Conservation (phyloP, 495 filamentous ascomycete species). For the Chaetomidium leptoderma region DNA sequence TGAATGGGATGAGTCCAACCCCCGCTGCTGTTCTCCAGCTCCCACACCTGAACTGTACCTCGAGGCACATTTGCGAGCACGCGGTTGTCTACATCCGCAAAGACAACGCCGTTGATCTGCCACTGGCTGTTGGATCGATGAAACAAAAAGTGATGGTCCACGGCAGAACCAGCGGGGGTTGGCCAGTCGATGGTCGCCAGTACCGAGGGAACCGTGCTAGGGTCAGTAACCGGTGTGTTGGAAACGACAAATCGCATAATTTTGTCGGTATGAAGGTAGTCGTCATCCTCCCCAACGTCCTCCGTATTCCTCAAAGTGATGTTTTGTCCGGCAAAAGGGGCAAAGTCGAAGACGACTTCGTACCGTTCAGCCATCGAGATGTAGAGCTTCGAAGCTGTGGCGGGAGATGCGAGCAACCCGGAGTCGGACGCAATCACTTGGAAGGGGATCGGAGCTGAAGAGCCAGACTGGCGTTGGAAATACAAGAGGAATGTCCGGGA, state of each 20-base stretch:
- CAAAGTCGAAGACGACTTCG: slow-evolving; percentile 53
- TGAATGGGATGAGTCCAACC: slow-evolving; percentile 54
- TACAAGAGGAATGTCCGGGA: slow-evolving; percentile 48
- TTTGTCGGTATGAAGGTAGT: slow-evolving; percentile 39
- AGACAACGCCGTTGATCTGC: slow-evolving; percentile 52
- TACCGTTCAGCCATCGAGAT: slow-evolving; percentile 55
- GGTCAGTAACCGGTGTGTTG: slow-evolving; percentile 28
- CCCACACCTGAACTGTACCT: slow-evolving; percentile 49
- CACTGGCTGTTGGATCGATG: slow-evolving; percentile 41
- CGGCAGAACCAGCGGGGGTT: slow-evolving; percentile 18
- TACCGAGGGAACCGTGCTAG: slow-evolving; percentile 13
- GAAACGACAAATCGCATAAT: slow-evolving; percentile 54
- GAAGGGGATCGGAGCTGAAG: slow-evolving; percentile 37
- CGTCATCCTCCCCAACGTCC: slow-evolving; percentile 40
- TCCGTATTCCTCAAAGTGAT: slow-evolving; percentile 45
- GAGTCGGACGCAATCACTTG: slow-evolving; percentile 50
- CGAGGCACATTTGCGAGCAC: slow-evolving; percentile 47
- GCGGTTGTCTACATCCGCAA: slow-evolving; percentile 43
- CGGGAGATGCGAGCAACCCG: slow-evolving; percentile 41
- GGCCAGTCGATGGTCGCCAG: slow-evolving; percentile 19
- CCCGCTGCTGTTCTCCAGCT: slow-evolving; percentile 45
- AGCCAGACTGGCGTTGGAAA: slow-evolving; percentile 29
- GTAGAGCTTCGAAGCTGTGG: slow-evolving; percentile 33
- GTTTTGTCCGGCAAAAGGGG: slow-evolving; percentile 43
- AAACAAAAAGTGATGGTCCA: slow-evolving; percentile 42